Evolutionary conservation across 2,329 filamentous ascomycete species (phyloP), one percentile per base, ranked within the genome.

Genomic region (Hypoxylon sp.): DNA sequence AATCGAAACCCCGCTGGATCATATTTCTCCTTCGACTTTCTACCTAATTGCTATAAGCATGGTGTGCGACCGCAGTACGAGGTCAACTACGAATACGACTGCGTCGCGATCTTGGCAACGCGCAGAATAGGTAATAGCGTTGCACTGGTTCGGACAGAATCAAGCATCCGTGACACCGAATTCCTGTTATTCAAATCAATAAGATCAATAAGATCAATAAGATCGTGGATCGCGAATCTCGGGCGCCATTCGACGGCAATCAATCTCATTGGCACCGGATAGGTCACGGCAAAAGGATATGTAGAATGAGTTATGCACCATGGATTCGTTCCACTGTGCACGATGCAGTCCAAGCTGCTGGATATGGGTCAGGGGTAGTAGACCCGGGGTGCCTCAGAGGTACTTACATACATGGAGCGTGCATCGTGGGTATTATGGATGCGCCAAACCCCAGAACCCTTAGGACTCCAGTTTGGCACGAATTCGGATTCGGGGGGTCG

Each of bases 401-500:
- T 15, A 15, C 13, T n/a, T 15, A 39, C 48, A 19, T n/a, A n/a
- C n/a, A n/a, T n/a, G n/a, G n/a, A n/a, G n/a, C n/a, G n/a, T n/a
- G n/a, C n/a, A n/a, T n/a, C n/a, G n/a, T n/a, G n/a, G n/a, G n/a
- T n/a, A n/a, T n/a, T n/a, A n/a, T n/a, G n/a, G n/a, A n/a, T n/a
- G n/a, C 31, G 6, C 51, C 32, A 53, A 39, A 54, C 13, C n/a
- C 17, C 17, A 19, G 21, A 48, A 48, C 42, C 39, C 39, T 31
- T 27, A 17, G 42, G 27, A 54, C 13, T 47, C 39, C 37, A 39
- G 42, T 17, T 53, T 54, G 62, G 62, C 32, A 63, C 47, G 60
- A 54, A 66, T 54, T 62, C 59, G 60, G 58, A n/a, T 44, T 69
- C 59, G 67, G 47, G 27, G 21, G 59, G 29, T 63, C 67, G 67